Evolutionary conservation across 345 rosid genomes (phyloP), one percentile per base, ranked within the genome.

Genomic region (Gossypium australe): DNA sequence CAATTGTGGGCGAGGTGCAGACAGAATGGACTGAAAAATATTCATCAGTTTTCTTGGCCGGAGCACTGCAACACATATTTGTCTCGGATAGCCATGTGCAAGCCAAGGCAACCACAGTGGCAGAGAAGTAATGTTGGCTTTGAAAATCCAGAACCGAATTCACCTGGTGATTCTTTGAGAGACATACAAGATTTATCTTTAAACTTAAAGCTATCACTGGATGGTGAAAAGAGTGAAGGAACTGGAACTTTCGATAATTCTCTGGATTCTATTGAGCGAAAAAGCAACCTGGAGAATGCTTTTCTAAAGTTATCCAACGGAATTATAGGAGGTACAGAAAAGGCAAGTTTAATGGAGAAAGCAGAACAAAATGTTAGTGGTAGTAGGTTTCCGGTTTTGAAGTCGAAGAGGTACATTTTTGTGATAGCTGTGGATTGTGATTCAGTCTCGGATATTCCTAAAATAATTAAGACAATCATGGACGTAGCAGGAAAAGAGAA

Each of bases 1-100:
- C 88, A 89, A n/a, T 90, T 91, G 43, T 89, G 97, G 97, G 80
- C 76, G 78, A 89, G 85, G 82, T 91, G 97, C 87, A 80, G 92
- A 34, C 86, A 86, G 53, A 86, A 89, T 75, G 97, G 97, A 18
- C 80, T 89, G 29, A 86, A 87, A 69, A 91, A 91, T 61, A 86
- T 91, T 60, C 90, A 89, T 82, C 69, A 78, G 62, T 89, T 80
- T 77, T 88, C 97, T 29, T 91, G 94, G 97, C 94, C 89, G 17
- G 91, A 87, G 82, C 94, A 91, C 64, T 89, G 97, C 79, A 91
- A 82, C 78, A 78, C 79, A 53, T 91, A 91, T 53, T 64, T 91
- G 24, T 80, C 94, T 45, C 87, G 90, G 29, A 86, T 91, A 82
- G 84, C 86, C 56, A 83, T 84, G 55, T 91, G 92, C 86, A 89